A percentile compares a stretch with the other conserved stretches of the same genome.
These are phyloP conservation scores for Xylaria telfairii DNA, from an alignment of 495 filamentous ascomycete species.

Conservation along the genomic window DNA sequence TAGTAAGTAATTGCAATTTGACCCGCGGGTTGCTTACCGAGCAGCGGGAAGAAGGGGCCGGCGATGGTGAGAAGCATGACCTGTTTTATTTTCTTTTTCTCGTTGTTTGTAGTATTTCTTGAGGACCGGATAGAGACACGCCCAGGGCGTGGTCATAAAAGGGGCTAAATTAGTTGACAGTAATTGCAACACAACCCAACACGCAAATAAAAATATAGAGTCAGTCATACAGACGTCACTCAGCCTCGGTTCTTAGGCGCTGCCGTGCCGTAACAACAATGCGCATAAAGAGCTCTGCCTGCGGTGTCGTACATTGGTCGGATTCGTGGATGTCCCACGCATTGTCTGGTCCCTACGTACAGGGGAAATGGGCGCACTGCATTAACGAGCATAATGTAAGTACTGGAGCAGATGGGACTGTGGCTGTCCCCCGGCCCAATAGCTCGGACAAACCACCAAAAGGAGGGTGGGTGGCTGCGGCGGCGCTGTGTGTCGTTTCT, in stretches of 20 bases:
- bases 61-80: neutral
- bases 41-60: neutral
- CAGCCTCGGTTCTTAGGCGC: slow-evolving; percentile 18
- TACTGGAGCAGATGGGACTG: neutral
- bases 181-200: neutral
- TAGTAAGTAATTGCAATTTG: neutral
- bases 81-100: neutral
- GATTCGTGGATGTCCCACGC: neutral
- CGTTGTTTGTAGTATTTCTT: neutral
- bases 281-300: neutral
- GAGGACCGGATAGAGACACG: neutral
- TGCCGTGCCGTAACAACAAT: slow-evolving; percentile 4
- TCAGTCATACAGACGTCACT: slow-evolving; percentile 1
- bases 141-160: slow-evolving; percentile 6
- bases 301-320: neutral
- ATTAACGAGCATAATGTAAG: neutral
- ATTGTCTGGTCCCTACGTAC: neutral
- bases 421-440: slow-evolving; percentile 6
- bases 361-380: neutral
- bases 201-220: slow-evolving; percentile 6
- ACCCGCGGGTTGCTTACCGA: neutral
- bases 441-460: slow-evolving; percentile 8
- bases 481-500: neutral
- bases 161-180: neutral
- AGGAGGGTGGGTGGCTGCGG: slow-evolving; percentile 10